Conservation (phyloP, 768 basidiomycete genomes). For the Auriculariales sp. region DNA sequence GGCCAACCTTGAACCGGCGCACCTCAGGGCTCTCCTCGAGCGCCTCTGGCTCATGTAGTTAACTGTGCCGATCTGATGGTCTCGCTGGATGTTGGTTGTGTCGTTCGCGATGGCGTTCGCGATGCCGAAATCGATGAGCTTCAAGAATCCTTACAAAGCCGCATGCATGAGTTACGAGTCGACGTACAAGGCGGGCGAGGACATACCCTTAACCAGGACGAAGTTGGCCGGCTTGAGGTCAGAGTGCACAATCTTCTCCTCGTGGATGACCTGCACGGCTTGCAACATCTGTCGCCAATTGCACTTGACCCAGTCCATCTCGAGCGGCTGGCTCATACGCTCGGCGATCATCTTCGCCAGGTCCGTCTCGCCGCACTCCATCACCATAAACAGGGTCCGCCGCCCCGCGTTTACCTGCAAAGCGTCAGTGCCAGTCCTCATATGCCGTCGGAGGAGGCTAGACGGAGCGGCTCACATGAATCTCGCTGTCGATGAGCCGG, state of each 20-base stretch:
- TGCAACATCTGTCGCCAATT: conserved; percentile 99
- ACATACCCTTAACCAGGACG: conserved; percentile 82
- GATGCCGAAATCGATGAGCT: conserved; percentile 99
- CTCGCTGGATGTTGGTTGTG: conserved; percentile 94
- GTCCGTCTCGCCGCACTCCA: conserved; percentile 97
- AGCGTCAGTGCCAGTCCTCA: not conserved
- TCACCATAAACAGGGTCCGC: conserved; percentile 30
- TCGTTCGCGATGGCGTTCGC: conserved; percentile 98
- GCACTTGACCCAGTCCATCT: conserved; percentile 89
- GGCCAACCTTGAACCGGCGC: conserved; percentile 80
- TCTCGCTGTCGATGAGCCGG: conserved; percentile 78
- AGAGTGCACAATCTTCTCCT: conserved; percentile 97
- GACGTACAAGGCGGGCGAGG: no score
- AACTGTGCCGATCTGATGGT: conserved; percentile 92
- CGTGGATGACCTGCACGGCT: conserved; percentile 96
- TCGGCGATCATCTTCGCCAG: conserved; percentile 72
- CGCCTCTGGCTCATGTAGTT: conserved; percentile 98
- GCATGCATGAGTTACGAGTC: no score
- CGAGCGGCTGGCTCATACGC: conserved; percentile 68
- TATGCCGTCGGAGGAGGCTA: not conserved
- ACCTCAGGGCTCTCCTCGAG: conserved; percentile 71
- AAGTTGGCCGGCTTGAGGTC: conserved; percentile 99
- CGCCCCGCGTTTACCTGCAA: no score
- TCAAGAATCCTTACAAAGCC: conserved; percentile 90
- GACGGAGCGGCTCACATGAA: conserved; percentile 31